Conservation (phyloP, 208 protist genomes). For the Porcisia deanei region DNA sequence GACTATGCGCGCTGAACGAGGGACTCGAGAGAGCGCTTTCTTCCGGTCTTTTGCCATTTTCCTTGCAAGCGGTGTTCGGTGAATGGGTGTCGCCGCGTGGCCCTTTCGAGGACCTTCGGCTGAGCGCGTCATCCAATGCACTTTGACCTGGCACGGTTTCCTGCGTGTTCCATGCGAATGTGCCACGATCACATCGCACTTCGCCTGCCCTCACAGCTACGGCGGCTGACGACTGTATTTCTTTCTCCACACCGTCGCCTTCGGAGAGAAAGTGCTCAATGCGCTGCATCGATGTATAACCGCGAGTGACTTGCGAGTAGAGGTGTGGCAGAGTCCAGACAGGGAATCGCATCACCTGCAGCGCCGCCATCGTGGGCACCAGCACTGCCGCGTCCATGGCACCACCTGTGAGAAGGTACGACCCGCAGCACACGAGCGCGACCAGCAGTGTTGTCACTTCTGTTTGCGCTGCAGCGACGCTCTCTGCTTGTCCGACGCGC, state of each 20-base stretch:
- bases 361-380: slow-evolving; percentile 70
- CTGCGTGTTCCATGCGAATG: slow-evolving; percentile 33
- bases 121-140: slow-evolving; percentile 3
- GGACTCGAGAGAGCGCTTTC: neutral
- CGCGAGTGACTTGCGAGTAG: slow-evolving; percentile 56
- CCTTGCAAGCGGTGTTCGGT: neutral
- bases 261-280: slow-evolving; percentile 60
- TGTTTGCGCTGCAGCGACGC: slow-evolving; percentile 48
- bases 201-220: slow-evolving; percentile 16
- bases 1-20: slow-evolving; percentile 5
- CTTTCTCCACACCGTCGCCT: slow-evolving; percentile 7
- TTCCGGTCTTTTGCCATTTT: neutral
- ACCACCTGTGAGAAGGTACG: slow-evolving; percentile 56
- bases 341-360: slow-evolving; percentile 74
- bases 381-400: slow-evolving; percentile 64
- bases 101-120: neutral
- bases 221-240: neutral
- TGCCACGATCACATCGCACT: slow-evolving; percentile 27
- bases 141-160: slow-evolving; percentile 8
- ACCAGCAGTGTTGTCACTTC: slow-evolving; percentile 67
- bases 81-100: too few relatives aligned
- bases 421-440: slow-evolving; percentile 60
- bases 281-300: slow-evolving; percentile 57
- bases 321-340: slow-evolving; percentile 66
- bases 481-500: slow-evolving; percentile 40